Evolutionary conservation across 2,329 filamentous ascomycete genomes (phyloP), one percentile per base, ranked within the genome.

Genomic region (Aspergillus brasiliensis): DNA sequence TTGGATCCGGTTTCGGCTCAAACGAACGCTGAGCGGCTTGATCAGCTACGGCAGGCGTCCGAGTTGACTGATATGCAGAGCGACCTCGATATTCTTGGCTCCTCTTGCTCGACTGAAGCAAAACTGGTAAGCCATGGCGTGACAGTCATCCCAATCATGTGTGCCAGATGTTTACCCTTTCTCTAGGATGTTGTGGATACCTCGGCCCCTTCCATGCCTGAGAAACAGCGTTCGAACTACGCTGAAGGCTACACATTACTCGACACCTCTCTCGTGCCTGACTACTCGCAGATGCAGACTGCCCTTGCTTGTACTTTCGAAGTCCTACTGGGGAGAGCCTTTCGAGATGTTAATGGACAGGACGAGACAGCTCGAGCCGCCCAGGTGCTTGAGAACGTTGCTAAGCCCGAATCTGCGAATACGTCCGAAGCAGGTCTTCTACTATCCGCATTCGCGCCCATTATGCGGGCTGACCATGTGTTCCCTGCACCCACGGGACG

Each of bases 131-230:
- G 69, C 60, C 27, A 55, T 34, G 31, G 11, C 31, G 31, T 34
- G 8, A 27, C 46, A 46, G 23, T 13, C 57, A 21, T 5, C 19
- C 13, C 5, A 21, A 10, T n/a, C 13, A 7, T 28, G 7, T 57
- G 2, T 8, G 42, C 38, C 7, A 11, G 23, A 19, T 3, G 42
- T 64, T 71, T 67, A 75, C 58, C 10, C 13, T 52, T 34, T 34
- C 31, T 44, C 1, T 75, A 82, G 78, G 83, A 82, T 66, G 65
- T 66, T 13, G 73, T 91, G 23, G 91, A 96, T 68, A 74, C 86
- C 3, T 87, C 88, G 1, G 74, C 85, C 23, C 89, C 90, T 1
- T 77, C 81, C 1, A 78, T 90, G 5, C 70, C 79, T 0, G 77
- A 80, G 8, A 86, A 84, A 65, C 77, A 79, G n/a, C 81, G 80